Conservation (phyloP, 2,329 filamentous ascomycete species). For the Trichothecium sympodiale region DNA sequence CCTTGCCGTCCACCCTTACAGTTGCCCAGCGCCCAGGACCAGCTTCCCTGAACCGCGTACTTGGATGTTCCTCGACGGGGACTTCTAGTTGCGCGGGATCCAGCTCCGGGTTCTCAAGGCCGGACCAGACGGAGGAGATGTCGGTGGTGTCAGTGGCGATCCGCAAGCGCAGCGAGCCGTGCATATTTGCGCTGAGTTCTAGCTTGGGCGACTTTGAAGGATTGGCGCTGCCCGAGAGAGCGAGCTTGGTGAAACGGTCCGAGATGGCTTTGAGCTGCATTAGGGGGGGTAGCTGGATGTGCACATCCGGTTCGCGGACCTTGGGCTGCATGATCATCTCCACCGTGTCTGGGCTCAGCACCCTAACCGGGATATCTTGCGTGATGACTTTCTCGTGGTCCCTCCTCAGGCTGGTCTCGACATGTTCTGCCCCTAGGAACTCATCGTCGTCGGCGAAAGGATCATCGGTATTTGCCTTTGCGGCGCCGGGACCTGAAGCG, state of each 20-base stretch:
- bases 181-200: constrained; percentile 88
- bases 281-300: constrained; percentile 81
- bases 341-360: constrained; percentile 74
- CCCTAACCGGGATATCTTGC: constrained; percentile 90
- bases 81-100: constrained; percentile 66
- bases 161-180: constrained; percentile 70
- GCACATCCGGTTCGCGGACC: constrained; percentile 83
- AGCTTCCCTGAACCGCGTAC: constrained; percentile 63
- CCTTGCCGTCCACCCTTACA: constrained; percentile 82
- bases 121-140: constrained; percentile 78
- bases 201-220: constrained; percentile 49
- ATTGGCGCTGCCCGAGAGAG: constrained; percentile 29
- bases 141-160: constrained; percentile 75
- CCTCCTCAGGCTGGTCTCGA: constrained; percentile 47
- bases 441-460: constrained; percentile 31
- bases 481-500: constrained; percentile 7
- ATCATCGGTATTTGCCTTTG: constrained; percentile 18
- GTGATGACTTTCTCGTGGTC: constrained; percentile 88
- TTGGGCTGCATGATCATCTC: constrained; percentile 88
- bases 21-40: constrained; percentile 79
- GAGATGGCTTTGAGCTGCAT: constrained; percentile 87
- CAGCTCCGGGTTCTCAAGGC: constrained; percentile 75
- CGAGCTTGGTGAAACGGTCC: constrained; percentile 87
- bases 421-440: constrained; percentile 35
- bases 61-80: constrained; percentile 69